These are phyloP conservation scores for Fistulinella staudtii DNA, from an alignment of 1,284 basidiomycete genomes.

Conservation along the genomic window DNA sequence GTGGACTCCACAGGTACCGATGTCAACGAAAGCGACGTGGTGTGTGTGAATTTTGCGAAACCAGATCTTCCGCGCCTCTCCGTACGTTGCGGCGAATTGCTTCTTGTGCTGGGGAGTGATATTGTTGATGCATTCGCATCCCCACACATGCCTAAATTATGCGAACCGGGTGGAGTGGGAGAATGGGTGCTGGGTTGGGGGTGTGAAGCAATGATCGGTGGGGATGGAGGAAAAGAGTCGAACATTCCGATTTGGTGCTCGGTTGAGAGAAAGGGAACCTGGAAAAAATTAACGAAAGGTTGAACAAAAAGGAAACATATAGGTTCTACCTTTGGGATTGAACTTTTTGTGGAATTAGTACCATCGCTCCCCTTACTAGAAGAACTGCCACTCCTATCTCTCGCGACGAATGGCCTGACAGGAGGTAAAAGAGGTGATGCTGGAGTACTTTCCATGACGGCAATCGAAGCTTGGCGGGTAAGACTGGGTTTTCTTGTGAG, in stretches of 20 bases:
- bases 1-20: constrained; percentile 27
- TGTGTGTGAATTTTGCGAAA: constrained; percentile 25
- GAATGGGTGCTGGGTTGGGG: constrained; percentile 42
- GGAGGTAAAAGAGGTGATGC: too few species aligned
- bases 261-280: constrained; percentile 64
- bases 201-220: constrained; percentile 50
- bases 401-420: too few species aligned
- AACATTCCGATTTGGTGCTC: constrained; percentile 65
- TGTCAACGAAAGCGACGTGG: constrained; percentile 31
- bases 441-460: too few species aligned
- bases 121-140: constrained; percentile 29
- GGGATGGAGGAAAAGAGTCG: constrained; percentile 77
- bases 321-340: constrained; percentile 52
- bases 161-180: constrained; percentile 40
- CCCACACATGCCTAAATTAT: constrained; percentile 26
- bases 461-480: too few species aligned
- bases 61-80: constrained; percentile 26
- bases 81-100: constrained; percentile 37
- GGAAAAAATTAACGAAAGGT: constrained; percentile 2
- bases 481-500: too few species aligned
- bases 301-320: constrained; percentile 1
- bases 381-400: too few species aligned
- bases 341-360: constrained; percentile 29
- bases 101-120: constrained; percentile 40
- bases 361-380: too few species aligned